A percentile compares a stretch with the other conserved stretches of the same genome.
Conservation (phyloP, 2,329 filamentous ascomycete species). For the Cladophialophora carrionii region DNA sequence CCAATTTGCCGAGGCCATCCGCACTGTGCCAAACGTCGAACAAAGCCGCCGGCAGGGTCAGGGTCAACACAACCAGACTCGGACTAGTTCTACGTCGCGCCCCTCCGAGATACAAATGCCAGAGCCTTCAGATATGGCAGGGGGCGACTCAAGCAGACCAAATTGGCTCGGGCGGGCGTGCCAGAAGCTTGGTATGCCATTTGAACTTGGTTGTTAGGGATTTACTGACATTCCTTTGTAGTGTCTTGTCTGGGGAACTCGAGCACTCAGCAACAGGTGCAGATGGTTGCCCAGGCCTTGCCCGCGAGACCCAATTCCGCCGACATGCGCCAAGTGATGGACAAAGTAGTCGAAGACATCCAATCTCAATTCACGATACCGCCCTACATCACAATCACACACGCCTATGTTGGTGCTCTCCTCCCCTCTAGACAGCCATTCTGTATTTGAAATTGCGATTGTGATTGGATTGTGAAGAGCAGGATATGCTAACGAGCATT, state of each 20-base stretch:
- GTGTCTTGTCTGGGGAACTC: constrained; percentile 22
- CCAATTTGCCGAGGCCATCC: constrained; percentile 13
- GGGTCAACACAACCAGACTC: constrained; percentile 13
- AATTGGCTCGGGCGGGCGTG: constrained; percentile 32
- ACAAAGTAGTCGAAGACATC: constrained; percentile 58
- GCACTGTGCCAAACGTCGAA: constrained; percentile 19
- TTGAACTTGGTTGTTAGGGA: background rate
- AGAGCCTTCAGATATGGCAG: constrained; percentile 19
- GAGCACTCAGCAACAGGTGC: constrained; percentile 48
- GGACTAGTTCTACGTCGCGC: constrained; percentile 21
- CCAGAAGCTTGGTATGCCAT: constrained; percentile 29
- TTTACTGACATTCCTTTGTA: constrained; percentile 22
- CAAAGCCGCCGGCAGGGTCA: constrained; percentile 6
- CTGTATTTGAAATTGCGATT: background rate
- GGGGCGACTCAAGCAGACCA: constrained; percentile 19
- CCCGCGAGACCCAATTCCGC: constrained; percentile 53
- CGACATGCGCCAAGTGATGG: constrained; percentile 51
- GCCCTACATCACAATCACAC: constrained; percentile 66
- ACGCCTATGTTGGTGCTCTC: constrained; percentile 53
- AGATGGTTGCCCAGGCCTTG: constrained; percentile 64
- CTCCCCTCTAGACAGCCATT: background rate
- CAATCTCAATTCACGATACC: constrained; percentile 55
- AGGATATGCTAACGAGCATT: background rate
- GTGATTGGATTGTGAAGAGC: background rate
- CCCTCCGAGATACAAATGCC: constrained; percentile 33